Base-by-base conservation (phyloP, 2,329 filamentous ascomycete species). In the Xylaria sp. region DNA sequence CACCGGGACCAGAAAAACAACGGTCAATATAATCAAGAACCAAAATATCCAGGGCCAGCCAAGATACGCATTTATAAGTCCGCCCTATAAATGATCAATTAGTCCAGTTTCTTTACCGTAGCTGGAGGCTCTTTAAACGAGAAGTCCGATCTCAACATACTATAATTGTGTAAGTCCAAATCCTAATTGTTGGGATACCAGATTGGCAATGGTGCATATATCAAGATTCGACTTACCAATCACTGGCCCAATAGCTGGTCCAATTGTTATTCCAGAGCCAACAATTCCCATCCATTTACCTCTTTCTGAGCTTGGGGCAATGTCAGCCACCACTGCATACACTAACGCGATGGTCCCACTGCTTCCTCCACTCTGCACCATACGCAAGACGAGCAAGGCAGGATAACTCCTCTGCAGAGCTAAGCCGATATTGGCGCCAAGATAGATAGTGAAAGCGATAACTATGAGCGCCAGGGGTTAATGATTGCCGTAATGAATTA, bases 211-310 rank as follows among this genome's bases (percentile, higher is more conserved):
- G 8, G 2, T 4, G 11, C 9, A 51, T 50, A 19, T 17, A 28
- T 47, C n/a, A 15, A 33, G 37, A 47, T 37, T 9, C 25, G 35
- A 17, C 57, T 5, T 63, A 67, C 63, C 61, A 56, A 64, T 57
- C 28, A 67, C 56, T 4, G 64, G 61, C 14, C 65, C 65, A n/a
- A 87, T 58, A 0, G 84, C 77, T 2, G 83, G 82, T 0, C 82
- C 83, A 31, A 90, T 71, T 3, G 88, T 85, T 57, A 84, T 78
- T 15, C 84, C 87, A 3, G 81, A 81, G 33, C 82, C 84, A n/a
- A 88, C 85, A 63, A 88, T 83, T 53, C 86, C 90, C 78, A 94
- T 89, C 71, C 91, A 94, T 59, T 83, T 85, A 2, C 91, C 92
- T 68, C 92, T 80, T 73, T 94, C 89, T 0, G 85, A 82, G 47